Evolutionary conservation across 768 basidiomycete species (phyloP), one percentile per base, ranked within the genome.

Genomic region (Naematelia encephala): DNA sequence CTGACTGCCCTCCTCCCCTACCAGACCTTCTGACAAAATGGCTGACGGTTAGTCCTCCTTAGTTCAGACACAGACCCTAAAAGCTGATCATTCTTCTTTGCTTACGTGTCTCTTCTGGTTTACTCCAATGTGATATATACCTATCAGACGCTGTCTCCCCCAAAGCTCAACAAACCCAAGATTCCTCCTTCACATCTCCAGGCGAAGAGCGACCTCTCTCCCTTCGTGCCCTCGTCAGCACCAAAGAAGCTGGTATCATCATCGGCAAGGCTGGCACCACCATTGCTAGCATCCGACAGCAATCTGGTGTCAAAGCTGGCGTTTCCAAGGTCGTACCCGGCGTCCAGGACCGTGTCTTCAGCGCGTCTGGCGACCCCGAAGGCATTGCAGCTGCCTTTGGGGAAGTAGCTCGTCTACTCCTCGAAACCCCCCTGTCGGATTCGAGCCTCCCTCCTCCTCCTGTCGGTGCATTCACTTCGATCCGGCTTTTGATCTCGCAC

Each of bases 311-410:
- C 80, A 98, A 91, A 80, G 93, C 96, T 63, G 96, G 96, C 76
- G 96, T 99, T 79, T 92, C 88, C 84, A 98, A 96, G 79, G 94
- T 97, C 82, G 91, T 94, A 60, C 86, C 87, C 56, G 96, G 96
- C 72, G 91, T 99, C 60, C 92, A 96, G 62, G 96, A 99, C 80
- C 88, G 96, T 70, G 92, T 98, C 75, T 86, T 99, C 76, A 91
- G 89, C 70, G 88, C 98, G 78, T 87, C 86, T 60, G 96, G 96
- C 57, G 84, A 88, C 46, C 87, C 96, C 69, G 91, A 98, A 70
- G 87, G 86, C 63, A 90, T 99, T 63, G 87, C 93, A 69, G 89
- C 91, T 89, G 94, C 94, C 58, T 98, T 96, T 82, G 86, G 87
- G 65, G 88, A 93, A 81, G 93, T 98, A 76, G 83, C 86, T 52